A percentile compares a stretch with the other conserved stretches of the same genome.
Evolutionary conservation across 495 filamentous ascomycete species (phyloP).

Genomic region (Penicillium chermesinum): DNA sequence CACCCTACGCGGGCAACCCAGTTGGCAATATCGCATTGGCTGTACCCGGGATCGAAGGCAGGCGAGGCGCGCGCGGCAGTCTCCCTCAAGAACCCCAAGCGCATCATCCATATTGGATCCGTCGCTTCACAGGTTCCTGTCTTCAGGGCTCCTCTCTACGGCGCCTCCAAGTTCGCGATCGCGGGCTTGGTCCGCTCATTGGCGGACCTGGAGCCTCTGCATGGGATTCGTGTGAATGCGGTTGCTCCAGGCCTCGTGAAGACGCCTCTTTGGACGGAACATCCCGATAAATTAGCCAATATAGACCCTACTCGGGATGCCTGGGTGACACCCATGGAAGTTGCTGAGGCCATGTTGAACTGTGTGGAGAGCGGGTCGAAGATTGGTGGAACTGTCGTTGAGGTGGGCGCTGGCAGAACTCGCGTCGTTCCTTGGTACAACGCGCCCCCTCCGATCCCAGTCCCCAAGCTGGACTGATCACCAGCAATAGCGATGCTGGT

Average conservation of each 20-base stretch:
- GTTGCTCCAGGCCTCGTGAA: not conserved
- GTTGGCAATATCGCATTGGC: not conserved
- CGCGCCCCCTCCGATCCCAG: not conserved
- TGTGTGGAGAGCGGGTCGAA: not conserved
- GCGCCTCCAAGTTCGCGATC: not conserved
- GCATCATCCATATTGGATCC: not conserved
- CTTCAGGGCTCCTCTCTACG: not conserved
- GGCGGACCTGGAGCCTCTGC: not conserved
- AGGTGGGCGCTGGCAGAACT: not conserved
- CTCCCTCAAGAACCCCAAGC: not conserved
- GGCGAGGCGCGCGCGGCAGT: not conserved
- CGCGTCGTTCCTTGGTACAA: not conserved
- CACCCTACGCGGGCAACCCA: not conserved
- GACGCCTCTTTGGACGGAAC: not conserved
- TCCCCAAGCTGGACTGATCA: not conserved
- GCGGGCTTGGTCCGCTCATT: not conserved
- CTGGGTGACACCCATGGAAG: not conserved
- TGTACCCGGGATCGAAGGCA: not conserved
- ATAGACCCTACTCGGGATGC: not conserved
- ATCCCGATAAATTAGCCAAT: not conserved
- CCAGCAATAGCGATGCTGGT: not conserved
- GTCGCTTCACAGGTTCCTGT: not conserved
- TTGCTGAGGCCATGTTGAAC: not conserved
- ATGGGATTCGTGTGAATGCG: not conserved
- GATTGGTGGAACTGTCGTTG: not conserved